Evolutionary conservation across 2,329 filamentous ascomycete species (phyloP).

Genomic region (Trichoderma citrinoviride): DNA sequence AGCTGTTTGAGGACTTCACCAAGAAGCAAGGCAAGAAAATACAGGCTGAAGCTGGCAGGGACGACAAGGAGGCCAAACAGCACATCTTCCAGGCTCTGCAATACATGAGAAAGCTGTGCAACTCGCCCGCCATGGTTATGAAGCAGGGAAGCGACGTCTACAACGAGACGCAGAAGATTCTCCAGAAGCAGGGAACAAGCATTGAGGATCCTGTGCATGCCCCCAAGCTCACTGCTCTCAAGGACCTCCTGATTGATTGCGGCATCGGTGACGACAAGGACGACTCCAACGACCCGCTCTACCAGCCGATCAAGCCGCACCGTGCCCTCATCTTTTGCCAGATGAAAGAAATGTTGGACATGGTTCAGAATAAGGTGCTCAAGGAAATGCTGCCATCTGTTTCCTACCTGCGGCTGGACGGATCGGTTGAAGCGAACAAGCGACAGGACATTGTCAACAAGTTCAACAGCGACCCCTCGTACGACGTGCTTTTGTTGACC

Average conservation of each 20-base stretch:
- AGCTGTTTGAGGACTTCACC: constrained; percentile 93
- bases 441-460: constrained; percentile 98
- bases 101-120: constrained; percentile 99
- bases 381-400: constrained; percentile 89
- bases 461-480: constrained; percentile 96
- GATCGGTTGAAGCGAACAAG: constrained; percentile 85
- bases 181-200: constrained; percentile 74
- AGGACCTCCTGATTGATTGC: constrained; percentile 95
- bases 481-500: constrained; percentile 89
- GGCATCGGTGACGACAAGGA: constrained; percentile 79
- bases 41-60: constrained; percentile 74
- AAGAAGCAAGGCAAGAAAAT: constrained; percentile 91
- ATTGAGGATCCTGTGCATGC: constrained; percentile 85
- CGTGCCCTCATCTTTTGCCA: constrained; percentile 97
- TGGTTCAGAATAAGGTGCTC: constrained; percentile 92
- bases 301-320: constrained; percentile 89
- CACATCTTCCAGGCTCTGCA: constrained; percentile 99
- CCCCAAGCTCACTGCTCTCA: constrained; percentile 85
- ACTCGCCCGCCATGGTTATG: constrained; percentile 93
- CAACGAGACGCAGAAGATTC: constrained; percentile 77
- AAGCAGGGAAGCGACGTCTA: constrained; percentile 91
- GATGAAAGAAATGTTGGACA: constrained; percentile 99
- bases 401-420: constrained; percentile 91
- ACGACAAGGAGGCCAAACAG: constrained; percentile 91
- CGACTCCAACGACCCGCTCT: constrained; percentile 58